A percentile compares a stretch with the other conserved stretches of the same genome.
These are phyloP conservation scores for Oehlia diaphana DNA, from an alignment of 192 early-diverging fungal species.

Conservation along the genomic window DNA sequence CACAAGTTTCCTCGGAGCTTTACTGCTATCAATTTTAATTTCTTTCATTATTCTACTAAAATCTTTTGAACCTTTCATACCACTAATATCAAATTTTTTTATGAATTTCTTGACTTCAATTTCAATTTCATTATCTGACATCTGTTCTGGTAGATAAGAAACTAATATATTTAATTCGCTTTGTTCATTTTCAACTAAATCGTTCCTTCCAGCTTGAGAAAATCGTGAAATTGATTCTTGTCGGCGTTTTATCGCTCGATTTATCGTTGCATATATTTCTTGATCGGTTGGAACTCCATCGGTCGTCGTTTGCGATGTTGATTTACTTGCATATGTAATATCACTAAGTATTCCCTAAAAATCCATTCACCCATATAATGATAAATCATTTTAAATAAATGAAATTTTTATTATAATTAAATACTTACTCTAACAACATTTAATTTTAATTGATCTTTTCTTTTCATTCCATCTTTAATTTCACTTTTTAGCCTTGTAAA, in stretches of 20 bases:
- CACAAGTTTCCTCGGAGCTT: conserved; percentile 77
- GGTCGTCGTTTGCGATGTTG: conserved; percentile 38
- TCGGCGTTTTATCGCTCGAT: conserved; percentile 80
- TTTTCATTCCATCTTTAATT: conserved; percentile 78
- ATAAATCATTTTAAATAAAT: not conserved
- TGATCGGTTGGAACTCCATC: conserved; percentile 42
- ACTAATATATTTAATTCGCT: conserved; percentile 67
- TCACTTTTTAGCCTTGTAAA: conserved; percentile 64
- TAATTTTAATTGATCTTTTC: conserved; percentile 61
- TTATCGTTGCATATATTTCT: conserved; percentile 66
- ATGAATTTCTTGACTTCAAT: conserved; percentile 54
- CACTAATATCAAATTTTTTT: conserved; percentile 51
- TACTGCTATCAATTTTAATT: conserved; percentile 62
- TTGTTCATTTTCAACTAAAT: conserved; percentile 73
- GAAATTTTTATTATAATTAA: not conserved
- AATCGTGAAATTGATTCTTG: conserved; percentile 74
- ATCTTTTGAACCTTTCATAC: conserved; percentile 56
- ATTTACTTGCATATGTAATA: conserved; percentile 25
- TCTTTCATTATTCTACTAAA: conserved; percentile 89
- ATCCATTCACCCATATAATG: not conserved
- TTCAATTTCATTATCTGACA: conserved; percentile 73
- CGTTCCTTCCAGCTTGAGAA: conserved; percentile 62
- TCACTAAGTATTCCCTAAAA: conserved; percentile 20
- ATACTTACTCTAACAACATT: conserved; percentile 40
- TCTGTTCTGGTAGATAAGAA: conserved; percentile 77